Evolutionary conservation across 2,329 filamentous ascomycete species (phyloP).

Genomic region (Lasiodiplodia citricola): DNA sequence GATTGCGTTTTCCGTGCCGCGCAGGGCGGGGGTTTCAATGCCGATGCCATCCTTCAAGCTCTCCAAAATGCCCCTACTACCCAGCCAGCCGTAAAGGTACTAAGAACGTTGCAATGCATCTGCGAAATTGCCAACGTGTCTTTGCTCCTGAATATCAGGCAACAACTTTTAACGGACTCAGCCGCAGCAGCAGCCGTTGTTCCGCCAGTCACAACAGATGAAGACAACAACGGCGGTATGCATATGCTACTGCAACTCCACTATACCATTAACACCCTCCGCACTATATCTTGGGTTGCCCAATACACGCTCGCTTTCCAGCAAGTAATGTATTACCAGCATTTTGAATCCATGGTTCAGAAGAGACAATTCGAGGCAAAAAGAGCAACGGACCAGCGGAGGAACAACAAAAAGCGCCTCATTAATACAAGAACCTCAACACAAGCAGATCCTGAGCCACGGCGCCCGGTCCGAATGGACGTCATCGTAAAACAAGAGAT

Average conservation of each 20-base stretch:
- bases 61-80: not conserved
- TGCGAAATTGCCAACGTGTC: slow-evolving; percentile 7
- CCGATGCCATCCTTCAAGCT: not conserved
- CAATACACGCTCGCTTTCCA: not conserved
- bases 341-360: not conserved
- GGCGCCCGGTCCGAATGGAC: not conserved
- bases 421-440: not conserved
- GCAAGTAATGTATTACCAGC: slow-evolving; percentile 1
- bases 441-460: not conserved
- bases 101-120: not conserved
- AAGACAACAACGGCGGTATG: not conserved
- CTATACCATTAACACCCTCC: not conserved
- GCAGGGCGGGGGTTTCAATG: not conserved
- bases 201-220: not conserved
- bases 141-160: not conserved
- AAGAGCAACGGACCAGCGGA: not conserved
- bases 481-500: not conserved
- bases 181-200: not conserved
- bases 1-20: not conserved
- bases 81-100: not conserved
- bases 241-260: not conserved
- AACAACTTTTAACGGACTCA: not conserved
- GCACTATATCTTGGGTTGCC: not conserved
- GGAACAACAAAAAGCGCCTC: not conserved
- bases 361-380: not conserved